Conservation (phyloP, 2,329 filamentous ascomycete genomes). For the Trichophyton rubrum region DNA sequence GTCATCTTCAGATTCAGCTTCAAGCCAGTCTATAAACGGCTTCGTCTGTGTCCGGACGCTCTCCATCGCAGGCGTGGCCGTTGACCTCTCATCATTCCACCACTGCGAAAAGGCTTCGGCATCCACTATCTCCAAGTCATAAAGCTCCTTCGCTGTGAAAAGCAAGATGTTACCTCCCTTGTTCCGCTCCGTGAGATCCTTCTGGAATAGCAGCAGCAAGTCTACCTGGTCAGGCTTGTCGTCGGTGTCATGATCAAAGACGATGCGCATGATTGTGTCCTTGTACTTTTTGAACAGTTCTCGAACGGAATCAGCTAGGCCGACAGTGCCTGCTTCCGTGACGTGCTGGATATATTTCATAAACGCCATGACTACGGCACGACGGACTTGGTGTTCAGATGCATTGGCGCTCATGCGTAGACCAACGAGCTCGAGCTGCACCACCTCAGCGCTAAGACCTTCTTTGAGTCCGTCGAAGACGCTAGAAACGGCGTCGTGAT, state of each 20-base stretch:
- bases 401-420: conserved; percentile 86
- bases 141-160: conserved; percentile 70
- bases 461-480: conserved; percentile 74
- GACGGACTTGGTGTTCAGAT: conserved; percentile 75
- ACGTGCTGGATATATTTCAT: conserved; percentile 68
- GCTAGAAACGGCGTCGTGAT: conserved; percentile 73
- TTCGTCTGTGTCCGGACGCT: conserved; percentile 60
- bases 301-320: conserved; percentile 53
- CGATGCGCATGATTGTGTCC: conserved; percentile 45
- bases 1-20: conserved; percentile 58
- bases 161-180: conserved; percentile 59
- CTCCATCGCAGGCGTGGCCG: conserved; percentile 54
- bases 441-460: conserved; percentile 62
- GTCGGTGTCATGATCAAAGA: conserved; percentile 44
- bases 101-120: conserved; percentile 79
- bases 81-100: conserved; percentile 68
- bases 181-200: conserved; percentile 55
- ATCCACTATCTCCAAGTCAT: conserved; percentile 71
- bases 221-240: conserved; percentile 64
- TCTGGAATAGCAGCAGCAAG: conserved; percentile 69
- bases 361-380: conserved; percentile 74
- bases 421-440: conserved; percentile 86
- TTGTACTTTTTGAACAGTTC: conserved; percentile 52
- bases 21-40: conserved; percentile 72
- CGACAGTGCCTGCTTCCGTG: conserved; percentile 43